phyloP scores from a whole-genome alignment of 116 monocot genomes.

The Phalaenopsis hybrid region DNA sequence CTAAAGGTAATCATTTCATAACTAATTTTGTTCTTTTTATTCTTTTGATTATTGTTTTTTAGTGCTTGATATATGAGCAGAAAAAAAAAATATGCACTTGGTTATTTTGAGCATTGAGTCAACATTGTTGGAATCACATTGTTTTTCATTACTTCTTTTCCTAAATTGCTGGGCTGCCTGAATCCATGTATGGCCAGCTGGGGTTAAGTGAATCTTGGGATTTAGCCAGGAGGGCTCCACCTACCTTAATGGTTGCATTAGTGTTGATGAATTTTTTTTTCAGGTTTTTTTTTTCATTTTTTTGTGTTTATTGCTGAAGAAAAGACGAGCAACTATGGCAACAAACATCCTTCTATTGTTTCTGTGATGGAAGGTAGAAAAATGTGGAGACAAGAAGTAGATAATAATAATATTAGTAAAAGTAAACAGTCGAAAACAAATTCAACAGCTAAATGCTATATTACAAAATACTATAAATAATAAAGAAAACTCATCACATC shows the following conservation, averaged over 20 bases:
- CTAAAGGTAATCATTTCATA: slow-evolving; percentile 55
- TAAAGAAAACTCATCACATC: not conserved
- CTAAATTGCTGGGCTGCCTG: not conserved
- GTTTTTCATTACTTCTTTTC: not conserved
- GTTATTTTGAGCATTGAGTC: not conserved
- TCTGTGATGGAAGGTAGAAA: not conserved
- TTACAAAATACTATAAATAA: not conserved
- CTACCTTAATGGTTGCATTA: not conserved
- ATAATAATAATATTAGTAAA: not conserved
- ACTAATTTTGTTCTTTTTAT: not conserved
- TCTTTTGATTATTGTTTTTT: not conserved
- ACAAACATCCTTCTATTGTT: not conserved
- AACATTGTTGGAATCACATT: not conserved
- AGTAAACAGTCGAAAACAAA: not conserved
- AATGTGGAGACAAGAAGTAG: not conserved
- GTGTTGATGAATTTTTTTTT: not conserved
- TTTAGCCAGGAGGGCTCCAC: not conserved
- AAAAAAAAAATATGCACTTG: not conserved
- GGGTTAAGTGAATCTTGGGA: not conserved
- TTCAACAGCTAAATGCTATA: not conserved
- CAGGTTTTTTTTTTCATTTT: not conserved
- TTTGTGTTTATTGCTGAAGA: not conserved
- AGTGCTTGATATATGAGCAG: not conserved
- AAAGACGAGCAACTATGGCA: not conserved
- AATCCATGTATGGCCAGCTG: not conserved